These are phyloP conservation scores for Podaxis sp. DNA, from an alignment of 768 basidiomycete genomes.

Conservation along the genomic window DNA sequence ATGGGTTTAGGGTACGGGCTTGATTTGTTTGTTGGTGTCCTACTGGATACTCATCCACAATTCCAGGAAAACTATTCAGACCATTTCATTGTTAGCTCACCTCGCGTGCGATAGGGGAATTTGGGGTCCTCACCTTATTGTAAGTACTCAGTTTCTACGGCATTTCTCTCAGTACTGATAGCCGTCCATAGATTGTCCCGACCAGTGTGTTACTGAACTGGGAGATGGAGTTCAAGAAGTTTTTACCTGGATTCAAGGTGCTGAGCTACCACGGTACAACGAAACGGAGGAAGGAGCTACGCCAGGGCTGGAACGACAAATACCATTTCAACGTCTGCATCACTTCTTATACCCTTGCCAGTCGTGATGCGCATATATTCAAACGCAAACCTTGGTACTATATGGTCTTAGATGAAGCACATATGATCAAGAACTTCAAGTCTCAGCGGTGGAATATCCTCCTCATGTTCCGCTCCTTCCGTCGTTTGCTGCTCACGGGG, in stretches of 20 bases:
- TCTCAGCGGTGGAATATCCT: constrained; percentile 93
- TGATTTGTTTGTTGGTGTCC: neutral
- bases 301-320: constrained; percentile 89
- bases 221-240: constrained; percentile 98
- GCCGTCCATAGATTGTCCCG: constrained; percentile 66
- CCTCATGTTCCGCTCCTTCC: constrained; percentile 83
- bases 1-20: constrained; percentile 85
- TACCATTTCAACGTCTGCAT: constrained; percentile 93
- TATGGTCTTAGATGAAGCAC: constrained; percentile 94
- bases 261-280: constrained; percentile 89
- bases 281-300: constrained; percentile 86
- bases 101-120: constrained; percentile 88
- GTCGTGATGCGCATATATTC: constrained; percentile 87
- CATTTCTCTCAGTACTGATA: neutral
- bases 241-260: constrained; percentile 84
- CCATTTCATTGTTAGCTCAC: constrained; percentile 91
- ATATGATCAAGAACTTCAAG: constrained; percentile 97
- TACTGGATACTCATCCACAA: neutral
- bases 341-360: constrained; percentile 92
- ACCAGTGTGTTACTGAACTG: constrained; percentile 94
- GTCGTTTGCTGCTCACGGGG: constrained; percentile 88
- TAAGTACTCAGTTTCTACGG: constrained; percentile 26
- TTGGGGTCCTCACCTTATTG: constrained; percentile 91
- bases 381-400: constrained; percentile 95
- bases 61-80: constrained; percentile 91